Base-by-base conservation (phyloP, 805 yeast species). In the Starmerella apicola region DNA sequence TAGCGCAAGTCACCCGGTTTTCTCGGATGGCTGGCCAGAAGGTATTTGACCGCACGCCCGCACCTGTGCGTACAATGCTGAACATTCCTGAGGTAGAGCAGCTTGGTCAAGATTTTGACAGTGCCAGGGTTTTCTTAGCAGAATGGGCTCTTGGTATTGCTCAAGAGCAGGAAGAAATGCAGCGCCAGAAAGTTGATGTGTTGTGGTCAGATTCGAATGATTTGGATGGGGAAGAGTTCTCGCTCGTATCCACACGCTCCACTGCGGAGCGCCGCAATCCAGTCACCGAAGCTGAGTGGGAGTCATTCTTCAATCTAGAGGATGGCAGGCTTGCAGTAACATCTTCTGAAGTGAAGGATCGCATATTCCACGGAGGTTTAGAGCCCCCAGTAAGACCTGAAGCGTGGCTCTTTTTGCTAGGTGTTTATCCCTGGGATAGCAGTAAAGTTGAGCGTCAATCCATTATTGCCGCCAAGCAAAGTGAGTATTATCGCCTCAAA, bases 81-180 rank as follows among this genome's bases (percentile, higher is more conserved):
- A 70, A 66, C 41, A 76, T 78, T 47, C 91, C 95, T 0, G 94
- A 83, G 51, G 94, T 88, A 10, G 71, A 69, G 51, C 73, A 70
- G 41, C 72, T 88, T 20, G 82, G 91, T 43, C 81, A 83, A 47
- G 97, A 88, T 46, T 91, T 86, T 56, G 97, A 86, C 54, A 76
- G 88, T 37, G 97, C 97, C 0, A 71, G 86, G 39, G 80, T 85
- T 3, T 88, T 84, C 57, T 65, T 88, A 43, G 97, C 97, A 4
- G 86, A 85, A 62, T 91, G 97, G 97, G 96, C 97, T 0, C 70
- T 83, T 51, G 83, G 83, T 22, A 91, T 91, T 8, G 91, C 88
- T 51, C 86, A 85, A 51, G 94, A 88, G 57, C 91, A 95, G 2
- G 45, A 49, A 37, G 47, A 48, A n/a, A 12, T 37, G 20, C 85